Evolutionary conservation across 768 basidiomycete genomes (phyloP).

Genomic region (Rhizopogon sp.): DNA sequence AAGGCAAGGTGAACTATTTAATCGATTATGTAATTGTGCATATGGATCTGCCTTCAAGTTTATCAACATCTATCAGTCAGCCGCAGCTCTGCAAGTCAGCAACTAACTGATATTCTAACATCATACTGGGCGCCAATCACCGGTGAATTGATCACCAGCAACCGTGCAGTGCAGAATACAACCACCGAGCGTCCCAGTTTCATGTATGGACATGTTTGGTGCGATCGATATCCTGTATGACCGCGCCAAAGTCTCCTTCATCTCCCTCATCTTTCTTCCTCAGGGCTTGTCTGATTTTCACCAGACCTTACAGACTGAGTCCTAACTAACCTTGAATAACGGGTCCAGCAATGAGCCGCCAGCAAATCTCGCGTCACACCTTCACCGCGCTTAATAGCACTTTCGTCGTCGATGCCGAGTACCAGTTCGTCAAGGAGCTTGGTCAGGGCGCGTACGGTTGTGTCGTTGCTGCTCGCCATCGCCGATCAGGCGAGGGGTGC

Average conservation of each 20-base stretch:
- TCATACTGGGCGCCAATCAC: not conserved
- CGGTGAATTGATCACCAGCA: not conserved
- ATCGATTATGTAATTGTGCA: too few relatives aligned
- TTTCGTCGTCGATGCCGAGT: slow-evolving; percentile 85
- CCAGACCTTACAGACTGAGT: not conserved
- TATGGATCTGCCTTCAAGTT: too few relatives aligned
- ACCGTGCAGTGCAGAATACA: not conserved
- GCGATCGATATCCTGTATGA: slow-evolving; percentile 20
- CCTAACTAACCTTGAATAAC: not conserved
- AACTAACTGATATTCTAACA: too few relatives aligned
- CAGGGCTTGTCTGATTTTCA: not conserved
- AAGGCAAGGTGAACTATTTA: too few relatives aligned
- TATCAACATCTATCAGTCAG: too few relatives aligned
- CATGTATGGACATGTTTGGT: slow-evolving; percentile 25
- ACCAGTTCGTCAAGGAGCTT: slow-evolving; percentile 94
- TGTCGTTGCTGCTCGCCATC: slow-evolving; percentile 83
- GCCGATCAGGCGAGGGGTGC: slow-evolving; percentile 79
- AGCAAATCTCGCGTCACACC: slow-evolving; percentile 58
- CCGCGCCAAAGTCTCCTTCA: not conserved
- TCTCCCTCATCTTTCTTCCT: not conserved
- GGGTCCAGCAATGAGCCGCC: not conserved
- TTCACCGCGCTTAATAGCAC: slow-evolving; percentile 83
- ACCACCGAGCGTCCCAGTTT: not conserved
- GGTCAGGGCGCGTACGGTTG: slow-evolving; percentile 95
- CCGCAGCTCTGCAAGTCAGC: too few relatives aligned